phyloP scores from a whole-genome alignment of 768 basidiomycete species.

The Boletus sensibilis region DNA sequence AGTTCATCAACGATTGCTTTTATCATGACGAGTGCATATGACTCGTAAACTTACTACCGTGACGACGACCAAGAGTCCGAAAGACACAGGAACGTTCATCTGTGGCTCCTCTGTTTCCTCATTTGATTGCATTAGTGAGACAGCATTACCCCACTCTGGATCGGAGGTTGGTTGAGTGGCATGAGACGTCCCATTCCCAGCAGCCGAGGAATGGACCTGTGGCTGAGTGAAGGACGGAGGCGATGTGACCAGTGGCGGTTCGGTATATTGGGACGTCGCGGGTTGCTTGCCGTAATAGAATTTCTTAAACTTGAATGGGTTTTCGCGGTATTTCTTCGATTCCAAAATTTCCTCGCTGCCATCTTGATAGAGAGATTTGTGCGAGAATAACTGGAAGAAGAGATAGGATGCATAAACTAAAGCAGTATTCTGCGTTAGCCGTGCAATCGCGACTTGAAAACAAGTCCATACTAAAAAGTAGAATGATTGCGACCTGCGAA shows the following conservation, averaged over 20 bases:
- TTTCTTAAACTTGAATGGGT: conserved; percentile 33
- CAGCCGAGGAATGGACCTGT: too few species aligned
- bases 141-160: conserved; percentile 7
- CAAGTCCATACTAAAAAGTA: conserved; percentile 60
- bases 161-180: conserved; percentile 1
- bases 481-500: conserved; percentile 65
- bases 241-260: conserved; percentile 2
- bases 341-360: conserved; percentile 35
- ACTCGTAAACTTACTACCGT: conserved; percentile 52
- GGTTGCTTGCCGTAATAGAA: conserved; percentile 17
- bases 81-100: conserved; percentile 54
- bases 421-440: neutral
- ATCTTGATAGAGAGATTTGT: conserved; percentile 65
- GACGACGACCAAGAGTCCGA: conserved; percentile 54
- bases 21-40: neutral
- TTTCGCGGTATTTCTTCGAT: conserved; percentile 44
- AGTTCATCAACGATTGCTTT: neutral
- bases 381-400: conserved; percentile 78
- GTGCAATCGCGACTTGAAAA: neutral
- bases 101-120: conserved; percentile 44
- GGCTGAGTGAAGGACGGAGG: neutral
- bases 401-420: conserved; percentile 74
- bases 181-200: too few species aligned
- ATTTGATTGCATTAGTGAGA: neutral
- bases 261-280: neutral